Base-by-base conservation (phyloP, 495 filamentous ascomycete species). In the Lineolata rhizophorae region DNA sequence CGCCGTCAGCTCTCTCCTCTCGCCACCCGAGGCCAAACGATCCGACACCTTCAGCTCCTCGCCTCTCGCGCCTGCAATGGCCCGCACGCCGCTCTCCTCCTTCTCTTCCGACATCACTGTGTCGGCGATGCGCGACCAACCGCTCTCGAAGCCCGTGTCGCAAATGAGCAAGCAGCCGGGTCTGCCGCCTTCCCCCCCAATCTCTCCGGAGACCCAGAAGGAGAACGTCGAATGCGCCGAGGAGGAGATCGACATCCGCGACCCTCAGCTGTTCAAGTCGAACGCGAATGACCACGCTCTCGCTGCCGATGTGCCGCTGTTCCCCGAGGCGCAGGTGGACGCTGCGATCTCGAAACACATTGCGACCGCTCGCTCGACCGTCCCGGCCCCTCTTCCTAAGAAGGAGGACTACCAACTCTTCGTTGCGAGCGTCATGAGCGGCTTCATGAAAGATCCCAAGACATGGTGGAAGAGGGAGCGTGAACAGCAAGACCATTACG, bases 241-340 rank as follows among this genome's bases (percentile, higher is more conserved):
- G 8, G 37, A 40, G 18, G 27, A 12, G 5, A n/a, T n/a, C n/a
- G n/a, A n/a, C n/a, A 26, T 43, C 20, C 30, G 37, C 12, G 43
- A 46, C 22, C 43, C 43, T 20, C 36, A 43, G 20, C 35, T 46
- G 9, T 46, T 46, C 40, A n/a, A n/a, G n/a, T n/a, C n/a, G n/a
- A n/a, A n/a, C n/a, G 31, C 31, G 5, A 27, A 31, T 3, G 21
- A 29, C 18, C 29, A 22, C 29, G 19, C 40, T 10, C 29, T 43
- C 18, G 40, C 36, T 9, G 22, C 27, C 13, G 32, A 43, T 28
- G 35, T 38, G 18, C 40, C 40, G 12, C 37, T 44, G 14, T 44
- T 44, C 27, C 41, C 41, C 0, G 34, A 37, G 20, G 34, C 38
- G 28, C 29, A 27, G 4, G 34, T 35, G 25, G 36, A 43, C 16